Percentiles rank a stretch among this genome's conserved stretches.
Evolutionary conservation across 768 basidiomycete genomes (phyloP).

Genomic region (Leccinum pellstonianum): DNA sequence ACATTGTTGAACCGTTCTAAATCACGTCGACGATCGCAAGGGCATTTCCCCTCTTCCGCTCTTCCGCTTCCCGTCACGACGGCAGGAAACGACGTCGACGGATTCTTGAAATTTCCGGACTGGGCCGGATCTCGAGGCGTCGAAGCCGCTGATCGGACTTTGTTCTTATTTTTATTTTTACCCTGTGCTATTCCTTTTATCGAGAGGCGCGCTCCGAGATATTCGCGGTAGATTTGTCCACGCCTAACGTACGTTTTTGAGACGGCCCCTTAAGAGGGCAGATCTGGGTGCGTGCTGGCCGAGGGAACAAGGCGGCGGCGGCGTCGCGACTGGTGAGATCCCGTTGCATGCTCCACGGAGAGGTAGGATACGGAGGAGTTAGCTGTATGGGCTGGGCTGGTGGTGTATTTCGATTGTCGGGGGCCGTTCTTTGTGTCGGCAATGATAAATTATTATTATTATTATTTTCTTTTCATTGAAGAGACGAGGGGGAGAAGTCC

Average conservation of each 20-base stretch:
- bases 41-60: conserved; percentile 1
- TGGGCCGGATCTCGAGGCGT: conserved; percentile 18
- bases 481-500: neutral
- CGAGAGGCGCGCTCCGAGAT: conserved; percentile 16
- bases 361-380: neutral
- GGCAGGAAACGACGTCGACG: neutral
- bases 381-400: neutral
- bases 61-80: conserved; percentile 2
- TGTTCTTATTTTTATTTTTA: neutral
- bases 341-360: neutral
- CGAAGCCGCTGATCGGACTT: conserved; percentile 22
- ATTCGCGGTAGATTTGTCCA: conserved; percentile 19
- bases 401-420: neutral
- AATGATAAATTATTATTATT: neutral
- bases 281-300: conserved; percentile 3
- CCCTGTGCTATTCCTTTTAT: conserved; percentile 8
- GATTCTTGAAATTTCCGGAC: conserved; percentile 21
- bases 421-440: neutral
- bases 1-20: neutral
- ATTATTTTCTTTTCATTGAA: neutral
- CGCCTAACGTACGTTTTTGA: conserved; percentile 3
- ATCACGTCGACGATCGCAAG: conserved; percentile 8
- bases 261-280: neutral
- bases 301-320: conserved; percentile 10
- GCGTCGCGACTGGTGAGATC: conserved; percentile 1